Evolutionary conservation across 2,329 filamentous ascomycete species (phyloP).

Genomic region (Aphanocladium album): DNA sequence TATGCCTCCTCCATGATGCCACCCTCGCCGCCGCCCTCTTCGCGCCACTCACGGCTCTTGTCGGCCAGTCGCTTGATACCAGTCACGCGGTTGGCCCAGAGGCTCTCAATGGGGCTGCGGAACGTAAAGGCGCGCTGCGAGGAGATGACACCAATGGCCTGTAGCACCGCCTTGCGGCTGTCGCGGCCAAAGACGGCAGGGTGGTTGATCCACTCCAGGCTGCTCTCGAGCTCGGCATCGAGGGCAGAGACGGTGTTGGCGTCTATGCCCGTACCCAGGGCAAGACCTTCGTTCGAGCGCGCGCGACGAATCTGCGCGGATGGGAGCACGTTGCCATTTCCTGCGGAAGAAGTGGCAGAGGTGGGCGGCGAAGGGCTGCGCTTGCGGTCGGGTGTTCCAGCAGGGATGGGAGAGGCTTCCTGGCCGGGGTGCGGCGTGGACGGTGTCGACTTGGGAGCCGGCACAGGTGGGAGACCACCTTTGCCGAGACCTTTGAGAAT

Average conservation of each 20-base stretch:
- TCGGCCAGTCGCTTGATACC: constrained; percentile 80
- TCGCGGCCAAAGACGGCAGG: constrained; percentile 92
- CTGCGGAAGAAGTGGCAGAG: constrained; percentile 40
- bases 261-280: constrained; percentile 73
- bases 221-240: constrained; percentile 83
- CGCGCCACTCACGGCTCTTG: constrained; percentile 85
- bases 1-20: constrained; percentile 58
- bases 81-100: constrained; percentile 79
- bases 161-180: constrained; percentile 89
- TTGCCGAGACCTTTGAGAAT: constrained; percentile 96
- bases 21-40: constrained; percentile 70
- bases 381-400: constrained; percentile 49
- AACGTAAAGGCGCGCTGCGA: constrained; percentile 93
- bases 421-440: constrained; percentile 44
- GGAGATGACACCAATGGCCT: constrained; percentile 94
- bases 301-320: constrained; percentile 42
- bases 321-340: constrained; percentile 32
- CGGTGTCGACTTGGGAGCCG: constrained; percentile 42
- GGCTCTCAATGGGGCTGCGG: constrained; percentile 78
- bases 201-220: constrained; percentile 95
- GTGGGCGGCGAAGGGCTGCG: constrained; percentile 51
- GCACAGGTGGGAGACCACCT: constrained; percentile 85
- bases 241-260: constrained; percentile 74
- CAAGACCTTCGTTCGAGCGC: constrained; percentile 53
- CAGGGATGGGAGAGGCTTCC: constrained; percentile 39